Evolutionary conservation across 768 basidiomycete genomes (phyloP), one percentile per base, ranked within the genome.

Genomic region (Mycena pura): DNA sequence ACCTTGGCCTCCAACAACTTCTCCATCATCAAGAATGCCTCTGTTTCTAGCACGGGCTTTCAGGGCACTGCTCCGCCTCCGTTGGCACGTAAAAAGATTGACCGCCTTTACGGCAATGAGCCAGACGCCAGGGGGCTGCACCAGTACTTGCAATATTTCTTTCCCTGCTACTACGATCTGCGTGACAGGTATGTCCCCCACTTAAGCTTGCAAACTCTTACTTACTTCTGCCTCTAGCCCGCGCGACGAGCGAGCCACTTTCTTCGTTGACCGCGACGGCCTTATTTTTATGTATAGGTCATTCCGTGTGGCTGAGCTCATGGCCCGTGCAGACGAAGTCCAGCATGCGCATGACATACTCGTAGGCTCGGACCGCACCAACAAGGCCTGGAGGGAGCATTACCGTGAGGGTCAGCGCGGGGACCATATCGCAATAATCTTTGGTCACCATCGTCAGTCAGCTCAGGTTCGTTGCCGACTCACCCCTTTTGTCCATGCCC

Each of bases 381-480:
- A 13, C 14, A 7, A 32, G 14, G 1, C 19, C 1, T 5, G 44
- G 14, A 5, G 9, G 8, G 41, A 7, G 11, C 3, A 14, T 1
- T 51, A 17, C 21, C 15, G 2, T 2, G 21, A 31, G 2, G 14
- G 32, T 3, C 5, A 5, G 11, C 48, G 57, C 1, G 57, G 57
- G 2, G 24, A 22, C 13, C 57, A 59, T 19, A 4, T 50, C 4
- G 5, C 57, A 1, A 44, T 44, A 1, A 51, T 59, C 14, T 17
- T 51, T 45, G 57, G 57, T 6, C 40, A 51, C 40, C 49, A 59
- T 19, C 38, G 57, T 13, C 57, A 59, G 31, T 59, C 40, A 1
- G 27, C 57, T 3, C 22, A 2, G 19, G 57, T 52, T 5, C 8
- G 31, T 59, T n/a, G n/a, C n/a, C n/a, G n/a, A n/a, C n/a, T n/a